phyloP scores from a whole-genome alignment of 2,329 filamentous ascomycete species.

The Pseudocercospora cruenta region DNA sequence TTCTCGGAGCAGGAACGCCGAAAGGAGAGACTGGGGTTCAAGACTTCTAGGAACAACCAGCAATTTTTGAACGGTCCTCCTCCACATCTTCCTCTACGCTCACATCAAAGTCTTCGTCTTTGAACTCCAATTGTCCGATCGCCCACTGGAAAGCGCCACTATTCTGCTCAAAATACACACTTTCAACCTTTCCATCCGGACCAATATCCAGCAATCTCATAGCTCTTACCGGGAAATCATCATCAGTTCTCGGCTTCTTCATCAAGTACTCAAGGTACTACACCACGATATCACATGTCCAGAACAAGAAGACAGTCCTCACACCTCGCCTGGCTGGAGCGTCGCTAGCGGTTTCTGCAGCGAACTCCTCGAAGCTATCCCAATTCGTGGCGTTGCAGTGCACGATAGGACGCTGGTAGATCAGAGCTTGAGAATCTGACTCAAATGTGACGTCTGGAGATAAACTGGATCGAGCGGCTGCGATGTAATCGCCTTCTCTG shows the following conservation, averaged over 20 bases:
- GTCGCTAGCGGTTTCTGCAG: not conserved
- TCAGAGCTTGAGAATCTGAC: not conserved
- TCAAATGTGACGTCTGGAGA: not conserved
- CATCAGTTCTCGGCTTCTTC: not conserved
- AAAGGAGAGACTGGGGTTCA: slow-evolving; percentile 54
- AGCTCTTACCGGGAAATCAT: not conserved
- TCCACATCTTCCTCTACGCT: not conserved
- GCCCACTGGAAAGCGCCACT: not conserved
- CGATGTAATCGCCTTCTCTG: not conserved
- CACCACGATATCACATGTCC: not conserved
- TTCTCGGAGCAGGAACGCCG: slow-evolving; percentile 39
- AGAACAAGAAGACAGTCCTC: not conserved
- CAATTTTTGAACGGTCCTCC: not conserved
- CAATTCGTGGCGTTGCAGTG: not conserved
- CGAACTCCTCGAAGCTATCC: not conserved
- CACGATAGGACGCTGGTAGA: not conserved
- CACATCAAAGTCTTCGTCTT: not conserved
- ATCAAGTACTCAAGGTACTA: not conserved
- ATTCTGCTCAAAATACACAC: not conserved
- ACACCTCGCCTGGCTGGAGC: not conserved
- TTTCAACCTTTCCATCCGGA: not conserved
- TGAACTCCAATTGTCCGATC: not conserved
- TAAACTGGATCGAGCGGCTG: not conserved
- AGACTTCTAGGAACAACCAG: slow-evolving; percentile 43
- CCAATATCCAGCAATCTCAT: not conserved